These are phyloP conservation scores for Beauveria bassiana DNA, from an alignment of 2,329 filamentous ascomycete genomes.

Conservation along the genomic window DNA sequence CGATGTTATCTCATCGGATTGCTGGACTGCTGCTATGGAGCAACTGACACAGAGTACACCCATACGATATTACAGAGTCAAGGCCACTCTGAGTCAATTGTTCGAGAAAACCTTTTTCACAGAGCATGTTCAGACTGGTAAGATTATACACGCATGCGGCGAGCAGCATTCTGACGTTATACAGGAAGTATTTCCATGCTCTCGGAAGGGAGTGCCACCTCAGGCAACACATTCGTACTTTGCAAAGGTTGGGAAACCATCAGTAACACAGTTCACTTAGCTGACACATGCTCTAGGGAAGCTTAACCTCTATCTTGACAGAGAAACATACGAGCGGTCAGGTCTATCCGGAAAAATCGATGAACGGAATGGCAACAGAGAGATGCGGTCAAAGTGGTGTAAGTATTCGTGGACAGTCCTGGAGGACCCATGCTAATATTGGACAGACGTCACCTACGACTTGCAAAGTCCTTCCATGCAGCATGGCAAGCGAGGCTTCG, in stretches of 20 bases:
- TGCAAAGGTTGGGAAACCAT: constrained; percentile 47
- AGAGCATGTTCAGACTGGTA: constrained; percentile 76
- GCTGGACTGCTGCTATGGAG: constrained; percentile 45
- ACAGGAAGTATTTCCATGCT: constrained; percentile 75
- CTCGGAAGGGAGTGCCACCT: constrained; percentile 63
- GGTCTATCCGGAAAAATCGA: constrained; percentile 69
- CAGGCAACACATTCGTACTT: constrained; percentile 67
- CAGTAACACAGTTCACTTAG: not conserved
- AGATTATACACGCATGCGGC: not conserved
- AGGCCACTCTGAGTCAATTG: constrained; percentile 64
- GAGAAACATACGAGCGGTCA: constrained; percentile 72
- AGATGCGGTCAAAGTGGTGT: constrained; percentile 67
- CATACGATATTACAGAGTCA: constrained; percentile 57
- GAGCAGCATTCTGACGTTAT: not conserved
- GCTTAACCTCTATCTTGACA: constrained; percentile 70
- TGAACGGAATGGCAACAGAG: constrained; percentile 48
- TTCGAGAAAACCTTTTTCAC: constrained; percentile 71
- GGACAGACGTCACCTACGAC: constrained; percentile 65
- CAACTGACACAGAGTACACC: constrained; percentile 36
- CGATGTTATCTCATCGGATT: constrained; percentile 66
- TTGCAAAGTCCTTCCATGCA: constrained; percentile 69
- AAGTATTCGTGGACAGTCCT: constrained; percentile 20
- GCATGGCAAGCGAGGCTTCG: constrained; percentile 75
- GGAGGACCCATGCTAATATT: constrained; percentile 19
- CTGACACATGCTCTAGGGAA: constrained; percentile 41